Percentiles rank a stretch among this genome's conserved stretches.
Conservation (phyloP, 139 green algal species). For the Eudorina sp. region DNA sequence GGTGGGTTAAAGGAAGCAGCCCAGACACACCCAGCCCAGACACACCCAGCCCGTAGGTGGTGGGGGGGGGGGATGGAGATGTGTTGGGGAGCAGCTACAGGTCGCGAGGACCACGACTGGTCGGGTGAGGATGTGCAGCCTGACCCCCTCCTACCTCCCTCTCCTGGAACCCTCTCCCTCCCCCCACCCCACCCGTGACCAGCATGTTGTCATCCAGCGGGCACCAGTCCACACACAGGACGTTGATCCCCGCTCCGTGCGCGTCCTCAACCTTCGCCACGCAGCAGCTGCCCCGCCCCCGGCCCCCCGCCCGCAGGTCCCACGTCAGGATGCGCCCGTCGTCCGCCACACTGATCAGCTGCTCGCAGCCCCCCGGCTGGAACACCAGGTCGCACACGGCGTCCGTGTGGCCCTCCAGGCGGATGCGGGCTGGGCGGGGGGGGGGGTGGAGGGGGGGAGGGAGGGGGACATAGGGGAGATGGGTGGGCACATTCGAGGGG, state of each 20-base stretch:
- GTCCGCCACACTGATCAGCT: slow-evolving; percentile 90
- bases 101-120: background rate
- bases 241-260: slow-evolving; percentile 66
- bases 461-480: background rate
- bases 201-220: slow-evolving; percentile 71
- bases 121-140: background rate
- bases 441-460: too few relatives aligned
- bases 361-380: slow-evolving; percentile 63
- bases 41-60: background rate
- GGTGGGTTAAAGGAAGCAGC: too few relatives aligned
- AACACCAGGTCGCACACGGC: slow-evolving; percentile 92
- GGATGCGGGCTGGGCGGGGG: slow-evolving; percentile 51
- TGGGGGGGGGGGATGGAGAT: background rate
- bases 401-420: slow-evolving; percentile 77
- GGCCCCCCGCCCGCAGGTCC: slow-evolving; percentile 44
- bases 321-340: slow-evolving; percentile 87
- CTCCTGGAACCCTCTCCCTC: background rate
- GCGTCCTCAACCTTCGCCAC: slow-evolving; percentile 41
- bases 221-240: slow-evolving; percentile 92
- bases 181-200: slow-evolving; percentile 72
- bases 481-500: background rate
- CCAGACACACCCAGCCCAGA: background rate
- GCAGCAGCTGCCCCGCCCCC: background rate
- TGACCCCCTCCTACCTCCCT: background rate
- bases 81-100: background rate